phyloP scores from a whole-genome alignment of 2,329 filamentous ascomycete genomes.

The Alternaria conjuncta region DNA sequence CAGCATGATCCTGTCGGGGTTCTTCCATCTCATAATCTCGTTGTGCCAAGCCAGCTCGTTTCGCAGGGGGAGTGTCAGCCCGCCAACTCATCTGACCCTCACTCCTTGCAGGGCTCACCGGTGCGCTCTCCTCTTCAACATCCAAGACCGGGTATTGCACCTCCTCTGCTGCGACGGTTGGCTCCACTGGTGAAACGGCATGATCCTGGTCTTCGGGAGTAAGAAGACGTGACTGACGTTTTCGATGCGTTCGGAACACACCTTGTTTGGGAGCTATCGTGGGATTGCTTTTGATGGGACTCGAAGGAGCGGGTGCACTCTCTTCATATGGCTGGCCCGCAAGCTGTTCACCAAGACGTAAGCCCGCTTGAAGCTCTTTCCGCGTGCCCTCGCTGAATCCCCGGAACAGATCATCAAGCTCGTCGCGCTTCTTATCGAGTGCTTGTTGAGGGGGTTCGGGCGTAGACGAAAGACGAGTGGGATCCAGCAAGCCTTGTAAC shows the following conservation, averaged over 20 bases:
- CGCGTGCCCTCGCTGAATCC: conserved; percentile 50
- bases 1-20: neutral
- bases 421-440: conserved; percentile 28
- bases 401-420: conserved; percentile 47
- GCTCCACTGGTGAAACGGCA: conserved; percentile 14
- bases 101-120: conserved; percentile 41
- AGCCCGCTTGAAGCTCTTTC: conserved; percentile 46
- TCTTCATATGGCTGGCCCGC: conserved; percentile 28
- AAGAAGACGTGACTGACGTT: conserved; percentile 38
- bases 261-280: conserved; percentile 20
- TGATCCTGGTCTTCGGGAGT: conserved; percentile 46
- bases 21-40: neutral
- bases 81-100: conserved; percentile 46
- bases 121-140: conserved; percentile 21
- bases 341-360: conserved; percentile 49
- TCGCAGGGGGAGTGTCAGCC: conserved; percentile 27
- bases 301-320: conserved; percentile 23
- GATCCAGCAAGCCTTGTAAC: conserved; percentile 46
- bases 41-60: neutral
- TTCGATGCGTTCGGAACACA: conserved; percentile 31
- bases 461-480: conserved; percentile 35
- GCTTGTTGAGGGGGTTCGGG: conserved; percentile 33
- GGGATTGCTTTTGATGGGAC: conserved; percentile 21
- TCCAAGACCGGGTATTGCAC: conserved; percentile 37
- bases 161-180: conserved; percentile 16